These are phyloP conservation scores for Heracleum sosnowskyi DNA, from an alignment of 129 eudicot genomes.

Conservation along the genomic window DNA sequence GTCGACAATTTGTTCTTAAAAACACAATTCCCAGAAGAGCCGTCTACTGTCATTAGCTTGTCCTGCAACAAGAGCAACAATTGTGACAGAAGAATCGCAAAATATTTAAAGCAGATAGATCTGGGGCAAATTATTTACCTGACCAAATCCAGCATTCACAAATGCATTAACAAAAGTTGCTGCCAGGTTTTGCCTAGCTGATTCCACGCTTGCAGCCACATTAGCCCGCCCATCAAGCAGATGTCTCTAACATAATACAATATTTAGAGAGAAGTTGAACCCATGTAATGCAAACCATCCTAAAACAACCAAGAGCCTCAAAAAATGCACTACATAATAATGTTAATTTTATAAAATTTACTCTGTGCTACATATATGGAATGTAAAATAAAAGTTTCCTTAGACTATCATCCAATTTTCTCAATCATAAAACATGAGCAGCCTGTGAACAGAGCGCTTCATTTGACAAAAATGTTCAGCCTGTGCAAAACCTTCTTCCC, in stretches of 20 bases:
- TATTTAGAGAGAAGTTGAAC: neutral
- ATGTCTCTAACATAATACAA: slow-evolving; percentile 45
- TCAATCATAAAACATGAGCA: neutral
- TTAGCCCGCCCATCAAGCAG: slow-evolving; percentile 93
- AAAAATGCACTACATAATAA: neutral
- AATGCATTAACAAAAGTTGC: slow-evolving; percentile 96
- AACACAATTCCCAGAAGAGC: slow-evolving; percentile 76
- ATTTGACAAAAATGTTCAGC: too few species aligned
- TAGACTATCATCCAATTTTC: neutral
- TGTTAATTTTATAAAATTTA: neutral
- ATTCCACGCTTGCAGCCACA: slow-evolving; percentile 81
- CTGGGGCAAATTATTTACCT: slow-evolving; percentile 34
- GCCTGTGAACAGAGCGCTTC: neutral
- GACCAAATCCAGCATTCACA: slow-evolving; percentile 98
- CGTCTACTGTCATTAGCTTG: slow-evolving; percentile 73
- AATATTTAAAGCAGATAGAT: neutral
- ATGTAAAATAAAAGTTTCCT: neutral
- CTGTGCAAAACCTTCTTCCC: too few species aligned
- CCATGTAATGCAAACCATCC: neutral
- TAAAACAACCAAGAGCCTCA: neutral
- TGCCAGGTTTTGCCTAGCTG: slow-evolving; percentile 91
- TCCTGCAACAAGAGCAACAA: slow-evolving; percentile 41
- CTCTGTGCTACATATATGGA: too few species aligned
- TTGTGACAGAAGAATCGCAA: neutral
- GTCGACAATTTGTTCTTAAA: slow-evolving; percentile 93